A percentile compares a stretch with the other conserved stretches of the same genome.
These are phyloP conservation scores for Coemansia sp. DNA, from an alignment of 192 early-diverging fungal species.

Conservation along the genomic window DNA sequence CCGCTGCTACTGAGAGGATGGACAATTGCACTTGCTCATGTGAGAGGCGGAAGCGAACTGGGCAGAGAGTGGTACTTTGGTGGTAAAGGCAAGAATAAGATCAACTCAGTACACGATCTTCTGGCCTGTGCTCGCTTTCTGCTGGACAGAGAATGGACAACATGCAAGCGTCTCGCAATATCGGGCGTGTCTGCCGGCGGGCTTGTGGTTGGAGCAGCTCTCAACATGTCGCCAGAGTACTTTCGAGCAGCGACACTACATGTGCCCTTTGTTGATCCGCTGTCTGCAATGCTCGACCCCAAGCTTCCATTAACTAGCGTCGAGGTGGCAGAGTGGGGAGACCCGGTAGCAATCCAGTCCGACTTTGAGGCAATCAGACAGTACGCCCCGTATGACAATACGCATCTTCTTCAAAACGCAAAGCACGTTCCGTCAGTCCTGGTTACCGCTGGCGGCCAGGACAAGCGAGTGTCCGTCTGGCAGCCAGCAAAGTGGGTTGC, in stretches of 20 bases:
- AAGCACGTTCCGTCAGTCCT: conserved; percentile 60
- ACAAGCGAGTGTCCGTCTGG: conserved; percentile 78
- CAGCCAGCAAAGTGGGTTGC: conserved; percentile 91
- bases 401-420: conserved; percentile 8
- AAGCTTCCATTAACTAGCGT: conserved; percentile 69
- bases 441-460: conserved; percentile 75
- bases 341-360: conserved; percentile 55
- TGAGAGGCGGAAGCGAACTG: conserved; percentile 77
- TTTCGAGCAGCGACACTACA: conserved; percentile 74
- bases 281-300: conserved; percentile 81
- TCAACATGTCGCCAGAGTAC: conserved; percentile 66
- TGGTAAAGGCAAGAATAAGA: conserved; percentile 70
- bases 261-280: conserved; percentile 85
- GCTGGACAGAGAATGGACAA: conserved; percentile 60
- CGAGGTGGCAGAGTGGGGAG: conserved; percentile 78
- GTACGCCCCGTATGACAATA: conserved; percentile 76
- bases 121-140: conserved; percentile 67
- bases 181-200: conserved; percentile 81
- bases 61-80: conserved; percentile 77
- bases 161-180: conserved; percentile 59
- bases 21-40: conserved; percentile 80
- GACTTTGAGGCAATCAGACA: conserved; percentile 60
- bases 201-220: conserved; percentile 67
- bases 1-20: conserved; percentile 79
- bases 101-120: conserved; percentile 73